Percentiles rank a stretch among this genome's conserved stretches.
Conservation (phyloP, 345 rosid species). For the Acer negundo region DNA sequence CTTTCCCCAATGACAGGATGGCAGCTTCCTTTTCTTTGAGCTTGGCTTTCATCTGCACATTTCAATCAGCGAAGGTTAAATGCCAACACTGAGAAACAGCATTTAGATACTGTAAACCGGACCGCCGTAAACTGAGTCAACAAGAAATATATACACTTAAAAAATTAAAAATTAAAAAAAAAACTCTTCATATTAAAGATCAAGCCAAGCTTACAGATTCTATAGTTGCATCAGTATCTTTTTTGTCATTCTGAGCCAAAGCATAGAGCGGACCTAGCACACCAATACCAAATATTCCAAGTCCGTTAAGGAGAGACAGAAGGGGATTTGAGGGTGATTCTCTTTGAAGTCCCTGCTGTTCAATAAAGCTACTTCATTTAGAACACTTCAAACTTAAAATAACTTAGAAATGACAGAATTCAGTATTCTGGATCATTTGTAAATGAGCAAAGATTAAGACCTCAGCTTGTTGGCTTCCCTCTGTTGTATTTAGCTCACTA, state of each 20-base stretch:
- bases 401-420: not conserved
- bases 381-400: constrained; percentile 7
- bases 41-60: constrained; percentile 60
- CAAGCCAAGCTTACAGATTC: constrained; percentile 60
- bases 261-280: constrained; percentile 90
- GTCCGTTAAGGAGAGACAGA: constrained; percentile 67
- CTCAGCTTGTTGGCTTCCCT: constrained; percentile 47
- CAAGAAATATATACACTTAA: not conserved
- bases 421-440: constrained; percentile 6
- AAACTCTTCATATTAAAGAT: constrained; percentile 12
- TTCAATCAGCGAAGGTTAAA: constrained; percentile 21
- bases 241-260: constrained; percentile 62
- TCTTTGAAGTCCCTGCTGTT: constrained; percentile 46
- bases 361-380: constrained; percentile 19
- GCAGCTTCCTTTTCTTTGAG: constrained; percentile 73
- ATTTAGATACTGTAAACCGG: constrained; percentile 9
- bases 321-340: constrained; percentile 55
- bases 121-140: not conserved
- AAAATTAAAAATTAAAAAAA: not conserved
- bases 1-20: constrained; percentile 50
- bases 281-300: constrained; percentile 73
- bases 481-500: constrained; percentile 33
- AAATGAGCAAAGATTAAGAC: constrained; percentile 43
- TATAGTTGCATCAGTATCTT: constrained; percentile 49
- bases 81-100: constrained; percentile 3